Conservation (phyloP, 192 early-diverging fungal genomes). For the Chytriomyces sp. region DNA sequence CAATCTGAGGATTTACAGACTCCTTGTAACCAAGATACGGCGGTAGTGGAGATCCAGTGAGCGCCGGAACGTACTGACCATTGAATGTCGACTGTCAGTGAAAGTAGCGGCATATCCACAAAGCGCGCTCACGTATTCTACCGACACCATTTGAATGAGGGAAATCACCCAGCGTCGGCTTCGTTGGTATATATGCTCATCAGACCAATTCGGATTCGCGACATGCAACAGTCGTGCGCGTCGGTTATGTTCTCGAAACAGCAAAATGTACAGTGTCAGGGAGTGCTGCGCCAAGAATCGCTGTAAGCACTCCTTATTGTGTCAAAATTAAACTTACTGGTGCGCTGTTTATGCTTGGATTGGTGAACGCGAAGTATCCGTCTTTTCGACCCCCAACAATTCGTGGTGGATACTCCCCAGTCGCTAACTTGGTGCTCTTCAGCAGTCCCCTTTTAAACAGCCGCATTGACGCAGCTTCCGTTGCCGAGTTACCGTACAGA, state of each 20-base stretch:
- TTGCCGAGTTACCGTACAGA: slow-evolving; percentile 33
- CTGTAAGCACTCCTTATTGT: not conserved
- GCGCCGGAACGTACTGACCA: slow-evolving; percentile 42
- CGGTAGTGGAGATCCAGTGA: slow-evolving; percentile 37
- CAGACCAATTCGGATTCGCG: slow-evolving; percentile 41
- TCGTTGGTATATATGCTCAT: slow-evolving; percentile 47
- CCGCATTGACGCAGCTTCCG: not conserved
- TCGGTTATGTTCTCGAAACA: slow-evolving; percentile 53
- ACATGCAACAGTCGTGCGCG: slow-evolving; percentile 36
- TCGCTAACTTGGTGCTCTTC: slow-evolving; percentile 30
- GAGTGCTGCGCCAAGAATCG: slow-evolving; percentile 25
- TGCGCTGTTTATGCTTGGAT: slow-evolving; percentile 30
- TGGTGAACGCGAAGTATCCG: slow-evolving; percentile 25
- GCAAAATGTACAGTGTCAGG: slow-evolving; percentile 21
- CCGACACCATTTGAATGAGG: slow-evolving; percentile 48
- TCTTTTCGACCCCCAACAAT: slow-evolving; percentile 19
- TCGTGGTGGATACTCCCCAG: slow-evolving; percentile 30
- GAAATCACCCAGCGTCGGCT: slow-evolving; percentile 54
- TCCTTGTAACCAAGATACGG: slow-evolving; percentile 46
- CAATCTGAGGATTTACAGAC: slow-evolving; percentile 37
- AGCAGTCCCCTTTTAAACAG: slow-evolving; percentile 19
- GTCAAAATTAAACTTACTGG: slow-evolving; percentile 26
- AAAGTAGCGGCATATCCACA: not conserved
- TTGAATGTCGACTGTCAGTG: not conserved
- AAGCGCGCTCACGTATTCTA: slow-evolving; percentile 33